Evolutionary conservation across 73 alveolate species (phyloP).

Genomic region (Durusdinium trenchii): DNA sequence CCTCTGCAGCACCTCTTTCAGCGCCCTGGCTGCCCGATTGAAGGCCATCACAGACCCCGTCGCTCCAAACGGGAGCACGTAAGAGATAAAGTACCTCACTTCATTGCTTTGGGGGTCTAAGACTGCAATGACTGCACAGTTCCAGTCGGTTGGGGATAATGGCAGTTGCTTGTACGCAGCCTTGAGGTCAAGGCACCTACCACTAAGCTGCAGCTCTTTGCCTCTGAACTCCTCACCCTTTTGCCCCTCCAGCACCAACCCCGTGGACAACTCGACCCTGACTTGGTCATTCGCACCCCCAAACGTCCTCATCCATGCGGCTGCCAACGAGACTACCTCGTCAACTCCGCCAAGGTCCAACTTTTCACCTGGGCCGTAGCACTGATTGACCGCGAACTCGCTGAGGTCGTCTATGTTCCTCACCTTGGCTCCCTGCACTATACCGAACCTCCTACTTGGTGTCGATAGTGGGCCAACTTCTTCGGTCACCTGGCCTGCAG

Average conservation of each 20-base stretch:
- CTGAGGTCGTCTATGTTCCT: constrained; percentile 18
- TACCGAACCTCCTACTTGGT: constrained; percentile 26
- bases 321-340: background rate
- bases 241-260: background rate
- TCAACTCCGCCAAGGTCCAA: constrained; percentile 5
- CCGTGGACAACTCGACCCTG: background rate
- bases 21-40: background rate
- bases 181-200: constrained; percentile 19
- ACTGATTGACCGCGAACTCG: background rate
- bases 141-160: background rate
- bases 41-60: background rate
- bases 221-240: background rate
- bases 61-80: constrained; percentile 16
- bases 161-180: constrained; percentile 21
- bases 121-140: background rate
- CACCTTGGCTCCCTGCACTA: constrained; percentile 1
- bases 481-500: background rate
- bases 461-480: constrained; percentile 7
- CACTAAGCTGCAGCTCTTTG: background rate
- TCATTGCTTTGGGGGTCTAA: background rate
- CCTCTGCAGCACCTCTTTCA: no score
- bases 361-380: background rate
- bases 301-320: background rate
- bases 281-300: background rate
- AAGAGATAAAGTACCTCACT: background rate